Evolutionary conservation across 192 early-diverging fungal genomes (phyloP).

Genomic region (Podochytrium sp.): DNA sequence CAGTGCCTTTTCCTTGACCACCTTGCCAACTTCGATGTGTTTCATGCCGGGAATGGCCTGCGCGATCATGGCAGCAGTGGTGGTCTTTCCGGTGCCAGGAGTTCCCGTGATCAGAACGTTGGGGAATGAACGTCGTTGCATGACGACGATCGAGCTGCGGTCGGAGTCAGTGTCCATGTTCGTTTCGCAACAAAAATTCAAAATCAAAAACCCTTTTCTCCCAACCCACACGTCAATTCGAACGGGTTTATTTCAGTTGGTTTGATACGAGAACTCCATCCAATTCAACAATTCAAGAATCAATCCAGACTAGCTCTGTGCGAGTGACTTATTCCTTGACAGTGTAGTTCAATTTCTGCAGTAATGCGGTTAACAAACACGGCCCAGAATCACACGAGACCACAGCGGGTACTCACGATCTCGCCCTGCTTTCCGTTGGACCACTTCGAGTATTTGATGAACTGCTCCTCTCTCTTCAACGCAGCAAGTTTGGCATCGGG

Average conservation of each 20-base stretch:
- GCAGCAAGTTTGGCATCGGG: slow-evolving; percentile 69
- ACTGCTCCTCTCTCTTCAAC: slow-evolving; percentile 75
- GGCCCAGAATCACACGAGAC: not conserved
- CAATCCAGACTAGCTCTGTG: too few species aligned
- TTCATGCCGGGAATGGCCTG: slow-evolving; percentile 68
- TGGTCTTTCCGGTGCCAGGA: slow-evolving; percentile 55
- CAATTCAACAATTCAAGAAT: too few species aligned
- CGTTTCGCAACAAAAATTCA: too few species aligned
- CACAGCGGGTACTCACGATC: slow-evolving; percentile 55
- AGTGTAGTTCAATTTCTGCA: slow-evolving; percentile 26
- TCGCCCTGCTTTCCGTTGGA: slow-evolving; percentile 79
- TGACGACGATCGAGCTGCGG: not conserved
- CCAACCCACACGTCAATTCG: not conserved
- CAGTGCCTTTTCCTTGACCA: slow-evolving; percentile 86
- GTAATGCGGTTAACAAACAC: not conserved
- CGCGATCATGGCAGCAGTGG: slow-evolving; percentile 74
- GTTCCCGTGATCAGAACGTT: slow-evolving; percentile 56
- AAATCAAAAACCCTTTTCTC: too few species aligned
- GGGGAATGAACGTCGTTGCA: slow-evolving; percentile 27
- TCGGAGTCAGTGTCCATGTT: slow-evolving; percentile 19
- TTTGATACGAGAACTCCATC: too few species aligned
- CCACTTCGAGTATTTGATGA: slow-evolving; percentile 79
- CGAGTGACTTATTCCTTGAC: slow-evolving; percentile 7
- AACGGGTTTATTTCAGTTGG: too few species aligned
- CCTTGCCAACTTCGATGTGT: slow-evolving; percentile 84